phyloP scores from a whole-genome alignment of 371 early-diverging fungal genomes.

The Mucor saturninus region DNA sequence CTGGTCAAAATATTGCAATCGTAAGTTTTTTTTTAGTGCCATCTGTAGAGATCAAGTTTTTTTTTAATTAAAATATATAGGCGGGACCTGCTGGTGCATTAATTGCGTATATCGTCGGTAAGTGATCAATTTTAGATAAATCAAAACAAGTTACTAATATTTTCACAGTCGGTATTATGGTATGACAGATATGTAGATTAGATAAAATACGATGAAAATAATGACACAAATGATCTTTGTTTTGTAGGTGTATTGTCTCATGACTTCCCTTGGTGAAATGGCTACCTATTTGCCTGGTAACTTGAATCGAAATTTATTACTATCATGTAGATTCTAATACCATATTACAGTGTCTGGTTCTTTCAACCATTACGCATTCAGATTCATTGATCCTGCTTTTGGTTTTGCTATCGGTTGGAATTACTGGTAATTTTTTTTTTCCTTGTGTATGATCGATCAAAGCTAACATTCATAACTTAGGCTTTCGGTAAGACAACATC shows the following conservation, averaged over 20 bases:
- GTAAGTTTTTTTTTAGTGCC: constrained; percentile 17
- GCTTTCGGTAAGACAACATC: constrained; percentile 34
- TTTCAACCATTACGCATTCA: constrained; percentile 83
- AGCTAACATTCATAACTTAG: constrained; percentile 15
- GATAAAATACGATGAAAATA: neutral
- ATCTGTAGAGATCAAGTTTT: neutral
- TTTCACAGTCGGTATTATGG: constrained; percentile 48
- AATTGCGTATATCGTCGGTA: constrained; percentile 55
- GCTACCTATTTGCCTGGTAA: constrained; percentile 67
- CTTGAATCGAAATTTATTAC: constrained; percentile 2
- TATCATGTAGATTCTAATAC: too few species aligned
- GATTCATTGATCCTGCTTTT: constrained; percentile 83
- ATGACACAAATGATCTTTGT: neutral
- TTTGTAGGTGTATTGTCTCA: constrained; percentile 75
- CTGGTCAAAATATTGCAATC: constrained; percentile 70
- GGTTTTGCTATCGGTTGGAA: constrained; percentile 88
- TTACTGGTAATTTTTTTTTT: constrained; percentile 62
- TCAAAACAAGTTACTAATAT: neutral
- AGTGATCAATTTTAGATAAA: constrained; percentile 27
- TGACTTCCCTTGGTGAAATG: constrained; percentile 87
- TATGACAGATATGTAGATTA: constrained; percentile 17
- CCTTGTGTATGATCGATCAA: neutral
- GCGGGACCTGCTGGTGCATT: constrained; percentile 60
- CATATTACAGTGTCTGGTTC: constrained; percentile 67
- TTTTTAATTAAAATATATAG: constrained; percentile 13